Base-by-base conservation (phyloP, 1,284 basidiomycete species). In the Microbotryomycetes sp. region DNA sequence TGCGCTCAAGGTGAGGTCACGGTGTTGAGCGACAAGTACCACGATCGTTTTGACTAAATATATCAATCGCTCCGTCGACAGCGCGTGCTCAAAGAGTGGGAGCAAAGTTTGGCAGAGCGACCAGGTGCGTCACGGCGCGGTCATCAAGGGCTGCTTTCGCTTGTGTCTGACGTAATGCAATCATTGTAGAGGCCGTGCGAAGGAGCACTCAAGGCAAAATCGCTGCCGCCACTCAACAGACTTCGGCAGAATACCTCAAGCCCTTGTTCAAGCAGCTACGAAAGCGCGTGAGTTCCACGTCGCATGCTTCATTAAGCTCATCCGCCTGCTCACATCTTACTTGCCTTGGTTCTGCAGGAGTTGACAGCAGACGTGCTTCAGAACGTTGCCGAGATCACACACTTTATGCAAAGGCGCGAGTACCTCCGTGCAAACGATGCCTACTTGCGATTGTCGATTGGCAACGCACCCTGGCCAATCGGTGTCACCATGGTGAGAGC, bases 391-490 rank as follows among this genome's bases (percentile, higher is more conserved):
- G 93, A 99, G 76, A 96, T 99, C 63, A 89, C 97, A 2, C 89
- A 97, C 73, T 80, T 91, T 76, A 92, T 97, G 88, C 96, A 99
- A 75, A 87, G 83, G 68, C 85, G 96, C 29, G 84, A 93, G 75
- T 99, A 98, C 73, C 88, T 96, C 72, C 83, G 81, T 62, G 96
- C 96, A 0, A 98, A 98, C 73, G 96, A 99, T 74, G 87, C 92
- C 0, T 99, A 99, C 76, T 83, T 99, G 19, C 87, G 94, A 26
- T 80, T 99, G 32, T 93, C 89, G 4, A 99, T 99, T 65, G 96
- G 96, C 19, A 99, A 97, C 74, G 94, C 96, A 0, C 93, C 96
- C 1, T 99, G 96, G 96, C 96, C 96, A 0, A 97, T 99, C 73
- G 96, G 96, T 58, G 96, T 98, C 5, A 98, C 96, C 62, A 94